phyloP scores from a whole-genome alignment of 2,329 filamentous ascomycete species.

The Talaromyces albobiverticillius region DNA sequence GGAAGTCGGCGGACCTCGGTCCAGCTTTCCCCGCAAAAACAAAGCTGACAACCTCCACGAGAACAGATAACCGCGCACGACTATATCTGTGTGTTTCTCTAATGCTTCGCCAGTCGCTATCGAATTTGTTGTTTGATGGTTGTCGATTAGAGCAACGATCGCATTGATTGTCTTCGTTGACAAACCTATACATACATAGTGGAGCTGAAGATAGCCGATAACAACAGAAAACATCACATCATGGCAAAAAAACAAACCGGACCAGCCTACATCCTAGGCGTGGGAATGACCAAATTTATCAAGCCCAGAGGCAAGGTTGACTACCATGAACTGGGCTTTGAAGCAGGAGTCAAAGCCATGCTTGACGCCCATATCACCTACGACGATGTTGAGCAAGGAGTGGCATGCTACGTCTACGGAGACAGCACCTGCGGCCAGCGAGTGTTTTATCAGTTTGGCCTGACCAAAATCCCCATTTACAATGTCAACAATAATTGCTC shows the following conservation, averaged over 20 bases:
- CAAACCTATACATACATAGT: not conserved
- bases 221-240: slow-evolving; percentile 30
- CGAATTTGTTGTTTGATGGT: no score
- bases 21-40: slow-evolving; percentile 13
- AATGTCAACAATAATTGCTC: slow-evolving; percentile 99
- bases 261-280: slow-evolving; percentile 83
- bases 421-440: slow-evolving; percentile 93
- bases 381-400: slow-evolving; percentile 89
- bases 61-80: no score
- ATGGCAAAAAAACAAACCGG: slow-evolving; percentile 53
- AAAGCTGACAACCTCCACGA: not conserved
- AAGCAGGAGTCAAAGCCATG: slow-evolving; percentile 86
- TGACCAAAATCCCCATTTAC: slow-evolving; percentile 94
- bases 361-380: slow-evolving; percentile 78
- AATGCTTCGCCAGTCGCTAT: no score
- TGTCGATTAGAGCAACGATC: no score
- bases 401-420: slow-evolving; percentile 98
- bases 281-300: slow-evolving; percentile 99
- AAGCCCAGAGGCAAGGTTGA: slow-evolving; percentile 92
- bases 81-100: no score
- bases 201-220: not conserved
- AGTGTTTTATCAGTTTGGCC: slow-evolving; percentile 98
- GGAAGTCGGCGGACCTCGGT: no score
- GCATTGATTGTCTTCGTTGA: no score
- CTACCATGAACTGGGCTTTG: slow-evolving; percentile 91